Evolutionary conservation across 1,284 basidiomycete genomes (phyloP), one percentile per base, ranked within the genome.

Genomic region (Melampsora americana): DNA sequence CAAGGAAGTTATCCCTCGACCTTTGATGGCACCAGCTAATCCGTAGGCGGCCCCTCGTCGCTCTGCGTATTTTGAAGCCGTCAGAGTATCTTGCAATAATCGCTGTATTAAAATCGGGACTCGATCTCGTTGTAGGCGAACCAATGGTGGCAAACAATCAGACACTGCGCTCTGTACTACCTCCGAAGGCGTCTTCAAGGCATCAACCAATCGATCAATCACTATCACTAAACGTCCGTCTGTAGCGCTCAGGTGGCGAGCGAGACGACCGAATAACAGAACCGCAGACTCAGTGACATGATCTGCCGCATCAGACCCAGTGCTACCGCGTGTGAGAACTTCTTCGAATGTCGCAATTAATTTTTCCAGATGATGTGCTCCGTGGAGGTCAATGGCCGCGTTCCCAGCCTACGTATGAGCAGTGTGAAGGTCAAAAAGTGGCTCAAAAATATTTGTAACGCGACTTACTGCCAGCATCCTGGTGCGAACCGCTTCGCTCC

Each of bases 151-250:
- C 11, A 99, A 86, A 85, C 84, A 85, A 78, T 98, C 96, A 0
- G 95, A 92, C 0, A 99, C 94, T 0, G 96, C 95, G 69, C 93
- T 90, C 83, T 99, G 95, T 0, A 99, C 96, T 79, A 95, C 90
- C 83, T 99, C 96, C 0, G 94, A 90, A 0, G 96, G 96, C 0
- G 95, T 99, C 84, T 91, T 91, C 78, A 99, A 86, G 0, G 95
- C 93, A 30, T 92, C 91, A 6, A 96, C 88, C 26, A 99, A 86
- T n/a, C 94, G 87, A 78, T 93, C 90, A 11, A 98, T 90, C 78
- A 98, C 92, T n/a, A 85, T 83, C 0, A 91, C 90, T 62, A 96
- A 88, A 0, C 93, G 89, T 16, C 85, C 78, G 82, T 96, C 93
- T 0, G 87, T 87, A 6, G 89, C 84, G 59, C 91, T 88, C 46